Conservation (phyloP, 306 rosid genomes). For the Biancaea sappan region DNA sequence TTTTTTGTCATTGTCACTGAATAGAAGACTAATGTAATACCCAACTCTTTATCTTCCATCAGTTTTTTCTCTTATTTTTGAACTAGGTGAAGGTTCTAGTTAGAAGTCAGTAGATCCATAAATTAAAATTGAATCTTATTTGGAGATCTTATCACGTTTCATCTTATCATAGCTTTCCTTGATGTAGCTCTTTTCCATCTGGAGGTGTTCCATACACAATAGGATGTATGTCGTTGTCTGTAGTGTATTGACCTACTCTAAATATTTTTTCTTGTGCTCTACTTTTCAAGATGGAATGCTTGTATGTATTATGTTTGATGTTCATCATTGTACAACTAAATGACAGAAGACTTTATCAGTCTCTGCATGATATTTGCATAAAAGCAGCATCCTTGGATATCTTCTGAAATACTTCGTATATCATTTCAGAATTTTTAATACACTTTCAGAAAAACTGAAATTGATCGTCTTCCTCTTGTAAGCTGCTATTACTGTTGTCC, state of each 20-base stretch:
- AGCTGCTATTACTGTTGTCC: not conserved
- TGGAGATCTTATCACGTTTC: slow-evolving; percentile 22
- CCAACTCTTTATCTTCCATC: slow-evolving; percentile 9
- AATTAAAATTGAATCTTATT: slow-evolving; percentile 1
- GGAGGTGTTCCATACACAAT: slow-evolving; percentile 13
- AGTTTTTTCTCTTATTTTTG: not conserved
- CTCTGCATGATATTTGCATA: not conserved
- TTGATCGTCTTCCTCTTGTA: not conserved
- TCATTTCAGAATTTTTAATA: not conserved
- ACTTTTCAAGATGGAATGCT: slow-evolving; percentile 13
- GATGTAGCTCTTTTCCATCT: slow-evolving; percentile 15
- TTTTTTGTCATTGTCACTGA: not conserved
- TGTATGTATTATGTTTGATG: slow-evolving; percentile 18
- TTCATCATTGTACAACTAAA: slow-evolving; percentile 18
- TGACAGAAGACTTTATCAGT: slow-evolving; percentile 1
- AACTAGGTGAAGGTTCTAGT: not conserved
- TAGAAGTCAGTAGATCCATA: slow-evolving; percentile 13
- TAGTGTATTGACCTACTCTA: slow-evolving; percentile 7
- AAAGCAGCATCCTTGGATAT: slow-evolving; percentile 7
- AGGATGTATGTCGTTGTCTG: not conserved
- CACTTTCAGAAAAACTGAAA: not conserved
- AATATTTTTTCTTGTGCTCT: slow-evolving; percentile 1
- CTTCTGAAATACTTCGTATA: not conserved
- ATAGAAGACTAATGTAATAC: slow-evolving; percentile 11
- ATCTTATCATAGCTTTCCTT: slow-evolving; percentile 15